Evolutionary conservation across 1,284 basidiomycete species (phyloP).

Genomic region (Leccinum pallidistipes): DNA sequence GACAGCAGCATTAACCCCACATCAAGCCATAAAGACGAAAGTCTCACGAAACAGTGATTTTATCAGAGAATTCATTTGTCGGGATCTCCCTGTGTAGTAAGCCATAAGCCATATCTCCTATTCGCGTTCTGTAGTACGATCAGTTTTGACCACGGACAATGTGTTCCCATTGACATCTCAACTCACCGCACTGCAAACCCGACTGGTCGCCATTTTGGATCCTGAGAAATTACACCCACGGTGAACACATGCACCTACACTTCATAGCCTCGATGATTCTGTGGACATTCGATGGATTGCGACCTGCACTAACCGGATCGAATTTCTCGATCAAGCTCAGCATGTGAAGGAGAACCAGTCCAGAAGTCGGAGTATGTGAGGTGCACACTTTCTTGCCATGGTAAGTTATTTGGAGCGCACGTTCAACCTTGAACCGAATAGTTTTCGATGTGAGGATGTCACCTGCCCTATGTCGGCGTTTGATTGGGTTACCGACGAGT

Average conservation of each 20-base stretch:
- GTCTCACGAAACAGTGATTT: conserved; percentile 62
- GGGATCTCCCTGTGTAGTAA: conserved; percentile 62
- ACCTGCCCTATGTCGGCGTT: conserved; percentile 59
- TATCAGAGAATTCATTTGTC: conserved; percentile 68
- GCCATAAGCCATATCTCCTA: conserved; percentile 64
- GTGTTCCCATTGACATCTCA: conserved; percentile 1
- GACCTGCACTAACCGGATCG: conserved; percentile 49
- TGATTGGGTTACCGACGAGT: conserved; percentile 8
- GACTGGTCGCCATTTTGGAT: conserved; percentile 37
- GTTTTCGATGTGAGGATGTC: conserved; percentile 73
- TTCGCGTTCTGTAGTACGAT: conserved; percentile 57
- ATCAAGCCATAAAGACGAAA: conserved; percentile 1
- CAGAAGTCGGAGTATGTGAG: conserved; percentile 79
- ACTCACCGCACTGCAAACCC: conserved; percentile 69
- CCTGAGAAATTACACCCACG: conserved; percentile 14
- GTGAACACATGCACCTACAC: conserved; percentile 43
- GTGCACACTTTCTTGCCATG: conserved; percentile 81
- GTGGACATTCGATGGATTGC: conserved; percentile 63
- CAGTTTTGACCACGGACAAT: conserved; percentile 11
- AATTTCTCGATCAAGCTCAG: conserved; percentile 77
- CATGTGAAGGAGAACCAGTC: conserved; percentile 78
- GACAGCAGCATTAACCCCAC: conserved; percentile 13
- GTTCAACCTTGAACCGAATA: conserved; percentile 73
- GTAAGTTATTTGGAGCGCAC: conserved; percentile 77
- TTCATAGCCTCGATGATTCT: conserved; percentile 77